A percentile compares a stretch with the other conserved stretches of the same genome.
These are phyloP conservation scores for Ogataea methanolica DNA, from an alignment of 805 yeast species.

Conservation along the genomic window DNA sequence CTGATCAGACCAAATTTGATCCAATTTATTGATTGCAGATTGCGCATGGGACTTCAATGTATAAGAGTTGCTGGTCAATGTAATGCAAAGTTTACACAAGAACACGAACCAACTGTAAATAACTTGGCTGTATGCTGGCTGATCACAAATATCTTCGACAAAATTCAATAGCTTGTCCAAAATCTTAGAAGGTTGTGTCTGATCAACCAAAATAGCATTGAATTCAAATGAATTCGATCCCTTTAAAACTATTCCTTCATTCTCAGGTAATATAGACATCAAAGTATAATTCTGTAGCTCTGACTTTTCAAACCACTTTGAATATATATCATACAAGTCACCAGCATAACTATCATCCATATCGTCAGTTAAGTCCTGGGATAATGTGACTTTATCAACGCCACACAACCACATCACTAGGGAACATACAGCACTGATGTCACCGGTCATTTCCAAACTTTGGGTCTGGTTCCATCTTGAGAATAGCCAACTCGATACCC, in stretches of 20 bases:
- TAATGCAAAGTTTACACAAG: not conserved
- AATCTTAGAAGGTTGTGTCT: too few relatives aligned
- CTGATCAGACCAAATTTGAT: slow-evolving; percentile 2
- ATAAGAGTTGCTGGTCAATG: too few relatives aligned
- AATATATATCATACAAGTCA: slow-evolving; percentile 1
- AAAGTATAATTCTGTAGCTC: slow-evolving; percentile 2
- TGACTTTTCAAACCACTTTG: slow-evolving; percentile 1
- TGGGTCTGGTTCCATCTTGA: slow-evolving; percentile 39
- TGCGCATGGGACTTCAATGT: too few relatives aligned
- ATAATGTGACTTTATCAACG: not conserved
- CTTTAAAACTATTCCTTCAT: not conserved
- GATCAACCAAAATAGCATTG: too few relatives aligned
- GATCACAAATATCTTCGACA: too few relatives aligned
- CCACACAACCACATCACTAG: slow-evolving; percentile 45
- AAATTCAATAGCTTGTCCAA: too few relatives aligned
- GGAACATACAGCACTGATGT: slow-evolving; percentile 21
- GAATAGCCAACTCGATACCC: slow-evolving; percentile 47
- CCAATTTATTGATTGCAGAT: not conserved
- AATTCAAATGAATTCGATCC: too few relatives aligned
- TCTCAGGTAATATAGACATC: not conserved
- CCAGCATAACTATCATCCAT: not conserved
- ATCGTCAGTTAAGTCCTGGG: not conserved
- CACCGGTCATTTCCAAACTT: slow-evolving; percentile 2
- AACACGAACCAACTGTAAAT: not conserved
- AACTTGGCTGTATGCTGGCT: too few relatives aligned